A percentile compares a stretch with the other conserved stretches of the same genome.
phyloP scores from a whole-genome alignment of 192 early-diverging fungal species.

The Entomortierella chlamydospora region DNA sequence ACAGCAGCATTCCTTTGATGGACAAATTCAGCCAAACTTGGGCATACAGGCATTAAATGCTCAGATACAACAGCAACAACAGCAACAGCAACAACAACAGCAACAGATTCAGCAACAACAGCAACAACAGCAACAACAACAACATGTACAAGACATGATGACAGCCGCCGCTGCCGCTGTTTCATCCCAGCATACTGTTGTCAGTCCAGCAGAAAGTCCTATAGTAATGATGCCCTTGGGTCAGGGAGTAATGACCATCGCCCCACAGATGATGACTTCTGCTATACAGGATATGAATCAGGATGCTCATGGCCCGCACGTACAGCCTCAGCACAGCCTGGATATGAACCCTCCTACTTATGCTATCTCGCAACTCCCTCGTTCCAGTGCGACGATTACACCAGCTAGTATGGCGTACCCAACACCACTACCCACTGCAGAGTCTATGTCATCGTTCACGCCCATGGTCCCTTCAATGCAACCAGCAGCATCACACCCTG shows the following conservation, averaged over 20 bases:
- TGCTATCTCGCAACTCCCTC: conserved; percentile 5
- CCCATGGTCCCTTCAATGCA: conserved; percentile 50
- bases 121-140: conserved; percentile 29
- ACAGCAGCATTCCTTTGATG: conserved; percentile 38
- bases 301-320: conserved; percentile 28
- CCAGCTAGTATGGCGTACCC: conserved; percentile 26
- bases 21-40: conserved; percentile 19
- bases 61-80: conserved; percentile 26
- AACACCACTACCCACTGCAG: conserved; percentile 24
- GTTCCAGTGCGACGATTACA: not conserved
- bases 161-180: conserved; percentile 24
- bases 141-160: conserved; percentile 32
- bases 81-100: conserved; percentile 33
- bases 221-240: conserved; percentile 29
- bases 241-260: conserved; percentile 23
- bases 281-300: conserved; percentile 14
- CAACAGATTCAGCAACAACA: conserved; percentile 32
- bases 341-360: conserved; percentile 19
- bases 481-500: conserved; percentile 23
- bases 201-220: conserved; percentile 27
- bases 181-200: conserved; percentile 28
- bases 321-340: conserved; percentile 1
- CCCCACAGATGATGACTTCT: conserved; percentile 16
- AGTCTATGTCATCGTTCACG: conserved; percentile 34
- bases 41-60: conserved; percentile 26